Evolutionary conservation across 2,329 filamentous ascomycete genomes (phyloP), one percentile per base, ranked within the genome.

Genomic region (Fusarium coffeatum): DNA sequence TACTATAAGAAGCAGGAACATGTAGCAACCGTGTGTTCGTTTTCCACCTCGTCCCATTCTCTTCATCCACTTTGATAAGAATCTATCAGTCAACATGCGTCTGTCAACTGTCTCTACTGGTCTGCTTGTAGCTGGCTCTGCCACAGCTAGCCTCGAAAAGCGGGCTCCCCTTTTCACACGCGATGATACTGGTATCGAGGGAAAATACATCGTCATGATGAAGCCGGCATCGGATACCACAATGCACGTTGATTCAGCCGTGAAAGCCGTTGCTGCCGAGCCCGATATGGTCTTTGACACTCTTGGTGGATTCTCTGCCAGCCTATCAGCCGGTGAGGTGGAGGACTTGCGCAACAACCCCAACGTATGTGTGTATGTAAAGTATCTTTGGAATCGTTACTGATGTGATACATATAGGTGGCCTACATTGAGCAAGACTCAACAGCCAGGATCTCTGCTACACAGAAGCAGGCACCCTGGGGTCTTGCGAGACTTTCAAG

Each of bases 201-300:
- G 59, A 43, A 61, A 61, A 12, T 58, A 58, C 13, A 61, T 61
- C 3, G 54, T 61, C 12, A 61, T 61, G 45, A 58, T 61, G 59
- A 61, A 61, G 53, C 28, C 43, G 2, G n/a, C 27, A 9, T 47
- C 59, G 0, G 18, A 8, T 4, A 23, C 12, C 1, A 47, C 37
- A 12, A 40, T 28, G 8, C 53, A 34, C 5, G n/a, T 61, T 2
- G 48, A 50, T 8, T 43, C 53, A 2, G 45, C 59, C 3, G 54
- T 23, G 1, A 42, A 50, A 7, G 43, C 59, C 2, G 37, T 58
- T 15, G 37, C 37, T 28, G 46, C 32, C 5, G 37, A 58, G n/a
- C 59, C 59, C n/a, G 59, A 61, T 9, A 10, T 61, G 12, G 54
- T 61, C 7, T 61, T 49, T 25, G 37, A 58, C 2, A 61, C 49